phyloP scores from a whole-genome alignment of 805 yeast species.

The Candida ficus region DNA sequence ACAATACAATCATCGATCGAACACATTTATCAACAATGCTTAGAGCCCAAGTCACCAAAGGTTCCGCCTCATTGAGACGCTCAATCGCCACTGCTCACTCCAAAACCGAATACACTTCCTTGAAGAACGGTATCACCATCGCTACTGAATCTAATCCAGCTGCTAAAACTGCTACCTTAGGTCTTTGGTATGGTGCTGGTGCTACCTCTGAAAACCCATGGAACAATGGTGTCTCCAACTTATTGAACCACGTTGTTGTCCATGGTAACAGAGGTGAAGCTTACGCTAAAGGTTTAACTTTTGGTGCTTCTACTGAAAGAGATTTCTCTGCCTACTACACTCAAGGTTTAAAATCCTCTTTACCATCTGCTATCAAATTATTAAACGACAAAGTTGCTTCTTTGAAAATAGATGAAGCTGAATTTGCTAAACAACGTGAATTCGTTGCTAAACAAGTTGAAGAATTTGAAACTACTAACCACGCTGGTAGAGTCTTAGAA shows the following conservation, averaged over 20 bases:
- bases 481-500: constrained; percentile 53
- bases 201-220: constrained; percentile 74
- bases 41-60: constrained; percentile 20
- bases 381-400: constrained; percentile 39
- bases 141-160: constrained; percentile 60
- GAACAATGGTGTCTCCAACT: constrained; percentile 76
- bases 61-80: constrained; percentile 32
- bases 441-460: constrained; percentile 43
- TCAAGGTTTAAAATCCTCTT: constrained; percentile 45
- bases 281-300: constrained; percentile 47
- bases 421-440: constrained; percentile 43
- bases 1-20: too few species aligned
- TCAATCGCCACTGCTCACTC: constrained; percentile 52
- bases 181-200: constrained; percentile 72
- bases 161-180: constrained; percentile 55
- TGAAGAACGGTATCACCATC: constrained; percentile 69
- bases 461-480: constrained; percentile 51
- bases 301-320: constrained; percentile 49
- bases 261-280: constrained; percentile 30
- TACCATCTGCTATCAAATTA: constrained; percentile 46
- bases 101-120: constrained; percentile 64
- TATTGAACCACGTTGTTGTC: constrained; percentile 49
- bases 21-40: constrained; percentile 17
- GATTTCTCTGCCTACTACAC: constrained; percentile 64
- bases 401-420: constrained; percentile 35